These are phyloP conservation scores for Lentinus brumalis DNA, from an alignment of 768 basidiomycete genomes.

Conservation along the genomic window DNA sequence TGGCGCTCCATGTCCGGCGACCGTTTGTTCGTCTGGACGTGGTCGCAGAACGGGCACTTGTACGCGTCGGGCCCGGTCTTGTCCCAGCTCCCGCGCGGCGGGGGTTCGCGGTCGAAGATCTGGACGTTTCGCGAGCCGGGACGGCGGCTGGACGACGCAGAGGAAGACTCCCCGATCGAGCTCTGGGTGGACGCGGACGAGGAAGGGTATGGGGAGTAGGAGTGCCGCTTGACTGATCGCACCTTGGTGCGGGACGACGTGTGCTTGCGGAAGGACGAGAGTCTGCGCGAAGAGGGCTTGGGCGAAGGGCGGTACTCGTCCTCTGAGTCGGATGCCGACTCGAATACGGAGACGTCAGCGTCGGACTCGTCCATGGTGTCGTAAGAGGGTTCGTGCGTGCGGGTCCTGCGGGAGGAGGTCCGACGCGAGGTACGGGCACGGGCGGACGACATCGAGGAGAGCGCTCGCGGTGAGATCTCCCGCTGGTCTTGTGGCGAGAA, in stretches of 20 bases:
- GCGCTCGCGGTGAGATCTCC: conserved; percentile 7
- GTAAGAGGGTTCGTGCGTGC: neutral
- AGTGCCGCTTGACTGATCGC: neutral
- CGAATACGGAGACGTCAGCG: neutral
- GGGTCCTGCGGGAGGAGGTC: neutral
- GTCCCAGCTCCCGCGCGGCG: conserved; percentile 22
- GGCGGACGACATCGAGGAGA: conserved; percentile 4
- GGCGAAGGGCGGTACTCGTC: conserved; percentile 50
- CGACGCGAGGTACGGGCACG: neutral
- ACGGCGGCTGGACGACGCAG: conserved; percentile 1
- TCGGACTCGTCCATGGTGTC: conserved; percentile 24
- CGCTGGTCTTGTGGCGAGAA: neutral
- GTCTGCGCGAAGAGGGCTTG: conserved; percentile 7
- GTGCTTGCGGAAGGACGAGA: neutral
- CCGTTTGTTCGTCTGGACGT: conserved; percentile 51
- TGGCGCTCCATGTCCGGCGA: conserved; percentile 63
- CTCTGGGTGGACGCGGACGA: conserved; percentile 33
- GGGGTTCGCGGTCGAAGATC: conserved; percentile 28
- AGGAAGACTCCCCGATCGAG: conserved; percentile 29
- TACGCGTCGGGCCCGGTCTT: conserved; percentile 35
- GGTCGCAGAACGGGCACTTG: conserved; percentile 50
- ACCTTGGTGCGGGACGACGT: conserved; percentile 5
- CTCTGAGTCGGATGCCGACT: conserved; percentile 38
- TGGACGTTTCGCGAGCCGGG: conserved; percentile 49
- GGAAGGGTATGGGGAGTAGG: conserved; percentile 22